These are phyloP conservation scores for Acanthochlamys bracteata DNA, from an alignment of 106 monocot species.

Conservation along the genomic window DNA sequence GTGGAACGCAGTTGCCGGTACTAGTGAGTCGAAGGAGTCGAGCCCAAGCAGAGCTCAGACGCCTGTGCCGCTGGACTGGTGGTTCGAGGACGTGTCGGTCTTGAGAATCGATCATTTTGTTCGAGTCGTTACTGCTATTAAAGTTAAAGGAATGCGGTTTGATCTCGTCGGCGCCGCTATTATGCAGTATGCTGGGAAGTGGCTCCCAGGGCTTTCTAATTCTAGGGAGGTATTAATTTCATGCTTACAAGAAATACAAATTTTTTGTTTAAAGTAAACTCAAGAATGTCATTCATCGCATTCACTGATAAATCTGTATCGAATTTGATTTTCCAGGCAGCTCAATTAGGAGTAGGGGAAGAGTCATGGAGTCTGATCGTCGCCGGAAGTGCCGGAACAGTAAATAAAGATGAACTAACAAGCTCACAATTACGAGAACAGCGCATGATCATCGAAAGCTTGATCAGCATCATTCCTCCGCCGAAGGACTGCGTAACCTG, in stretches of 20 bases:
- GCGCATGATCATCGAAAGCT: constrained; percentile 79
- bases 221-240: constrained; percentile 21
- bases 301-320: too few species aligned
- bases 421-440: constrained; percentile 37
- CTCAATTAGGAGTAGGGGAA: background rate
- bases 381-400: constrained; percentile 18
- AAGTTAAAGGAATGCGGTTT: constrained; percentile 72
- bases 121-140: constrained; percentile 70
- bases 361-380: constrained; percentile 50
- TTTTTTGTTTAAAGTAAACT: too few species aligned
- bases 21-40: constrained; percentile 45
- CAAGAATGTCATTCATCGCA: too few species aligned
- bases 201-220: constrained; percentile 74
- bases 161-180: constrained; percentile 75
- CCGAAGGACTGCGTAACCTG: constrained; percentile 76
- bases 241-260: too few species aligned
- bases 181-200: constrained; percentile 67
- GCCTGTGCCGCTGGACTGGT: constrained; percentile 71
- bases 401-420: constrained; percentile 11
- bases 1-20: constrained; percentile 13
- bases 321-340: too few species aligned
- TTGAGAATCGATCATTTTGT: constrained; percentile 88
- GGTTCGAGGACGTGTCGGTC: constrained; percentile 84
- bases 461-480: constrained; percentile 85
- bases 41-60: constrained; percentile 39